phyloP scores from a whole-genome alignment of 257 asterid genomes.

The Galeopsis tetrahit region DNA sequence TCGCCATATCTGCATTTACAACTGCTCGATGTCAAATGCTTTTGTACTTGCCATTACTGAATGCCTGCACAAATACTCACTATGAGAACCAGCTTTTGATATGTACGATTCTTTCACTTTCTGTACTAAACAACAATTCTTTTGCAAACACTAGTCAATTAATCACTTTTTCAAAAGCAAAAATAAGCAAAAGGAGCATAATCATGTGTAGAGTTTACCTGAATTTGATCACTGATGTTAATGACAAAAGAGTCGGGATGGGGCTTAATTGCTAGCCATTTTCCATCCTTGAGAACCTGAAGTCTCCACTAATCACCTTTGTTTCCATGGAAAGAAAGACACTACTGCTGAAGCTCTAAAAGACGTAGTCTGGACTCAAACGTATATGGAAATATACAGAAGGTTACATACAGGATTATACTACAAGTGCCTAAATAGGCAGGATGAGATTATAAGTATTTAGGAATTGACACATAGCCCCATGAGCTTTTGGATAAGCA shows the following conservation, averaged over 20 bases:
- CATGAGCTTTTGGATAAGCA: background rate
- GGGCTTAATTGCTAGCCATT: conserved; percentile 70
- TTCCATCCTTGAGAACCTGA: conserved; percentile 53
- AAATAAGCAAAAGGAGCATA: too few species aligned
- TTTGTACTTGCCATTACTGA: conserved; percentile 79
- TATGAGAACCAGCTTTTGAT: too few species aligned
- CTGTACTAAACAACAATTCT: too few species aligned
- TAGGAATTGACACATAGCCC: background rate
- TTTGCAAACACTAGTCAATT: too few species aligned
- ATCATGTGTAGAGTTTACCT: conserved; percentile 48
- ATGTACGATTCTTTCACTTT: too few species aligned
- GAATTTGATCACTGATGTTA: conserved; percentile 84
- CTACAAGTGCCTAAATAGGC: background rate
- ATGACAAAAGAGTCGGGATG: conserved; percentile 71
- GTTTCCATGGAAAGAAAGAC: conserved; percentile 60
- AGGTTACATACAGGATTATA: background rate
- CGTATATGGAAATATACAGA: background rate
- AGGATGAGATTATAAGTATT: background rate
- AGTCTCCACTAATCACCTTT: conserved; percentile 55
- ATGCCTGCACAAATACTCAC: conserved; percentile 49
- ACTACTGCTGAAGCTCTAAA: conserved; percentile 30
- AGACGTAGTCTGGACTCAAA: conserved; percentile 16
- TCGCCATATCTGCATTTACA: conserved; percentile 13
- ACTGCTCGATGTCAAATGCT: background rate
- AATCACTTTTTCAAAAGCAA: too few species aligned